A percentile compares a stretch with the other conserved stretches of the same genome.
phyloP scores from a whole-genome alignment of 2,329 filamentous ascomycete species.

The Endothia cerciana region DNA sequence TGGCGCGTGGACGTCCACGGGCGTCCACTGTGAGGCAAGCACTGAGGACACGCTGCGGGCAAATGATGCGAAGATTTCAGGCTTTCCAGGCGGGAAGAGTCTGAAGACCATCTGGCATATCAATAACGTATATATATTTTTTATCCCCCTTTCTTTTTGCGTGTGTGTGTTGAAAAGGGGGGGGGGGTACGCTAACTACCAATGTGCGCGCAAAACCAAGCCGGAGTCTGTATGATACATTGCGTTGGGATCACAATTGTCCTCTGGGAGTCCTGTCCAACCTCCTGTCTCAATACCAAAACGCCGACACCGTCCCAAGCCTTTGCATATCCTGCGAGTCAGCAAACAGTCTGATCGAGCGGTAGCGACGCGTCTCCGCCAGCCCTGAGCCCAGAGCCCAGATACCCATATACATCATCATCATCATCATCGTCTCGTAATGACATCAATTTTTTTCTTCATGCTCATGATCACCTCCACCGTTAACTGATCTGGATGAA shows the following conservation, averaged over 20 bases:
- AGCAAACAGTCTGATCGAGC: not conserved
- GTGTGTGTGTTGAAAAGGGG: not conserved
- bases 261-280: conserved; percentile 5
- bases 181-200: not conserved
- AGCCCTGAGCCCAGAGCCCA: not conserved
- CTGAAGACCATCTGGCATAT: too few relatives aligned
- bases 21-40: not conserved
- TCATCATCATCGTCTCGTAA: not conserved
- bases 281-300: not conserved
- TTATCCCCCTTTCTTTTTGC: not conserved
- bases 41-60: not conserved
- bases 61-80: not conserved
- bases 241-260: not conserved
- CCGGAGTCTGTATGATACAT: too few relatives aligned
- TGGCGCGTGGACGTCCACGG: not conserved
- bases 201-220: not conserved
- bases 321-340: not conserved
- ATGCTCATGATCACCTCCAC: not conserved
- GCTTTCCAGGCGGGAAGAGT: too few relatives aligned
- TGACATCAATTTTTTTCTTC: not conserved
- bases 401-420: not conserved
- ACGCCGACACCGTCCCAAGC: not conserved
- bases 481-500: conserved; percentile 7
- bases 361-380: too few relatives aligned
- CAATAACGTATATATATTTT: not conserved